Conservation (phyloP, 495 filamentous ascomycete species). For the Aspergillus haitiensis region DNA sequence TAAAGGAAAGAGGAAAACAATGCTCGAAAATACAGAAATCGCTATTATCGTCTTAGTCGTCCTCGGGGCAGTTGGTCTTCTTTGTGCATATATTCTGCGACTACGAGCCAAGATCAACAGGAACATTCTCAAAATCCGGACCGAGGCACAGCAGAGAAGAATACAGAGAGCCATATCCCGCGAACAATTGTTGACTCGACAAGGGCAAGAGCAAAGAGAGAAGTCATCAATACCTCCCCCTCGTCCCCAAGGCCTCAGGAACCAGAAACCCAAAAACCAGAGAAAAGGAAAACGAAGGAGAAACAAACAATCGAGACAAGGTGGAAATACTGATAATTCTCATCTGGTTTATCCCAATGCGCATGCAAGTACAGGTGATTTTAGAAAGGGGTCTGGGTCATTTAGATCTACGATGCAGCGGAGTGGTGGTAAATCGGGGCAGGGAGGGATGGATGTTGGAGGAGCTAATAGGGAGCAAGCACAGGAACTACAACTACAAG, state of each 20-base stretch:
- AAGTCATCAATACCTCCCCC: background rate
- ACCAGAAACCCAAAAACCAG: background rate
- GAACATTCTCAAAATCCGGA: background rate
- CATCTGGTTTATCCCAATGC: too few species aligned
- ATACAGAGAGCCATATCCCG: background rate
- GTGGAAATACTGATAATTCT: background rate
- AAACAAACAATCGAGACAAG: background rate
- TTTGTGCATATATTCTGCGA: constrained; percentile 2
- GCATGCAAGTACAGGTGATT: too few species aligned
- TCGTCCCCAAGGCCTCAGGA: background rate
- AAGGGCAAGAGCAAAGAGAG: background rate
- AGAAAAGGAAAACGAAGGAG: background rate
- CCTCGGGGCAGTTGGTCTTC: constrained; percentile 8
- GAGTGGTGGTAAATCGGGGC: too few species aligned
- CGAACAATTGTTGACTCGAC: background rate
- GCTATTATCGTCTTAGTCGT: constrained; percentile 13
- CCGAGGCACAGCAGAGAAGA: constrained; percentile 1
- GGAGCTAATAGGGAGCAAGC: too few species aligned
- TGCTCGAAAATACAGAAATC: constrained; percentile 14
- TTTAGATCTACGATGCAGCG: too few species aligned
- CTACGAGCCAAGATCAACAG: background rate
- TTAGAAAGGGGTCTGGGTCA: too few species aligned
- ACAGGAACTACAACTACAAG: too few species aligned
- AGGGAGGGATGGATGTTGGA: too few species aligned
- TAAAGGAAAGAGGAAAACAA: background rate